phyloP scores from a whole-genome alignment of 371 early-diverging fungal genomes.

The Actinomortierella ambigua region DNA sequence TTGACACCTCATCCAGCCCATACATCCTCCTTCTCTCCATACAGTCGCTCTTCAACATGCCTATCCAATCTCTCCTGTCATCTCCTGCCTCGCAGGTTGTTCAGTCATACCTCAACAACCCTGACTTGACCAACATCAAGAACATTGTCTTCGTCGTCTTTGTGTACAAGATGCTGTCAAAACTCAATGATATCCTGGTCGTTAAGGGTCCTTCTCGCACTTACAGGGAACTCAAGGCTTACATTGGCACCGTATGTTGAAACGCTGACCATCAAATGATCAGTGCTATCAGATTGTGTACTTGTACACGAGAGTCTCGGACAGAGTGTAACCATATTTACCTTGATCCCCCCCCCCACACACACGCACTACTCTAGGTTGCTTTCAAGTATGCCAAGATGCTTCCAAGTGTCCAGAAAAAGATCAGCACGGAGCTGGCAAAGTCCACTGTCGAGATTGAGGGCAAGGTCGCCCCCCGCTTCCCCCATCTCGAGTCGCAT shows the following conservation, averaged over 20 bases:
- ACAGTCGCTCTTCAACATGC: constrained; percentile 19
- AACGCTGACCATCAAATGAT: neutral
- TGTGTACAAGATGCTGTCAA: constrained; percentile 55
- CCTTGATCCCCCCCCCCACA: neutral
- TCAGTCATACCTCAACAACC: constrained; percentile 47
- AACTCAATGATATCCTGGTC: constrained; percentile 56
- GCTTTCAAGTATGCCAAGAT: constrained; percentile 62
- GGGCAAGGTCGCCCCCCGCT: constrained; percentile 67
- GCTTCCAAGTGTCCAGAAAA: constrained; percentile 60
- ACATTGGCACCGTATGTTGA: constrained; percentile 49
- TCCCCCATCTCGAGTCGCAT: constrained; percentile 68
- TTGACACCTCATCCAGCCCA: neutral
- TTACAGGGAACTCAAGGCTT: constrained; percentile 51
- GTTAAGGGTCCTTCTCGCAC: constrained; percentile 63
- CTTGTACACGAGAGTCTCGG: neutral
- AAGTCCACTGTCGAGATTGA: constrained; percentile 79
- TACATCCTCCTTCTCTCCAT: neutral
- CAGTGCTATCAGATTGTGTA: neutral
- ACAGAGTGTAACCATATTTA: neutral
- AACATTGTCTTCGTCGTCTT: constrained; percentile 67
- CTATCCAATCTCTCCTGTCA: constrained; percentile 28
- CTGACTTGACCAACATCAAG: constrained; percentile 52
- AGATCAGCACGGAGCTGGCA: constrained; percentile 64
- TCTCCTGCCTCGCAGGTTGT: constrained; percentile 33
- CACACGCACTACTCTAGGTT: constrained; percentile 35